Evolutionary conservation across 148 eudicot genomes (phyloP), one percentile per base, ranked within the genome.

Genomic region (Rhododendron simsii): DNA sequence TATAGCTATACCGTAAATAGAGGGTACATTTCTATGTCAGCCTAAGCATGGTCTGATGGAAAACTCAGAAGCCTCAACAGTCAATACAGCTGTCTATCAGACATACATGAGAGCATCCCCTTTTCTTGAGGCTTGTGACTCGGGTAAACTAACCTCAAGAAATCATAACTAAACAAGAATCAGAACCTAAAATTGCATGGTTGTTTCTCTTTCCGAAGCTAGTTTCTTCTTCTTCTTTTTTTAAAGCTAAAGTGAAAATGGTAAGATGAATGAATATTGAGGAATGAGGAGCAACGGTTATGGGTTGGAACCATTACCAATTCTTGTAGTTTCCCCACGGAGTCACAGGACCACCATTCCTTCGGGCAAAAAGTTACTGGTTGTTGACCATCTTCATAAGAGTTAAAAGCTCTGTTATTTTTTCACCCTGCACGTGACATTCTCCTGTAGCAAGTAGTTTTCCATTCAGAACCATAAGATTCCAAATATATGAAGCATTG

Each of bases 311-410:
- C 23, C 53, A 20, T 44, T 77, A 77, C 28, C 80, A 8, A 77
- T 41, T 45, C 51, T 77, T 41, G 80, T 3, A 41, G 80, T 41
- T 41, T 41, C 23, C n/a, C 80, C 28, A 20, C 4, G 16, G 55
- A 50, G 55, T 51, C 55, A 55, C 15, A 0, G 48, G n/a, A 41
- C 47, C 80, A 77, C 50, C 50, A 41, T 77, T 33, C 48, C 80
- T 77, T 76, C 5, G 14, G 78, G 23, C 35, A 30, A 35, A 5
- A 35, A 74, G 78, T 44, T 6, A 35, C 41, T 74, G 21, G 50
- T 76, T n/a, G 48, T 75, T 75, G 79, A 76, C n/a, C 50, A 76
- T 76, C 50, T 20, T 39, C 80, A 76, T 76, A 76, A 76, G 48
- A 76, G 28, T 76, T 76, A 39, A 41, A 51, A 20, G 80, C 47